Base-by-base conservation (phyloP, 805 yeast genomes). In the Crinitomyces ghanaensis region DNA sequence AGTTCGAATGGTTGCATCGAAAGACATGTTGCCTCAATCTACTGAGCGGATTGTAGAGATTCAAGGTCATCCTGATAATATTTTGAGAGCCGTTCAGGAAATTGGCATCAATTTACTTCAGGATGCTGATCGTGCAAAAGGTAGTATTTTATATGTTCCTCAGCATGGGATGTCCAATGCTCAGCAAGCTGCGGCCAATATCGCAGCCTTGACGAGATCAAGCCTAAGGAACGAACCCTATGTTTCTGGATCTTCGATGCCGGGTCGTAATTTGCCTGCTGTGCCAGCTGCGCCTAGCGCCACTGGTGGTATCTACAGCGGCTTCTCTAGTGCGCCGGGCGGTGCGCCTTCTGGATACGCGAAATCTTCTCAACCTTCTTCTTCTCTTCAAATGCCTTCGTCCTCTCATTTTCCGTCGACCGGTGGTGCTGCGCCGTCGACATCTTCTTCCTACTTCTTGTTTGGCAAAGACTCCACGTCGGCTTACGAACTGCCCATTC, bases 21-120 rank as follows among this genome's bases (percentile, higher is more conserved):
- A 83, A 51, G 84, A 82, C 35, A 77, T 74, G 51, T 67, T 85
- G 38, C 80, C 81, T 6, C 77, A 77, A 44, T 77, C 91, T 5
- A 77, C 82, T 31, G 95, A 85, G 55, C 70, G 95, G 51, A 64
- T 84, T 35, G 84, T 85, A 25, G 95, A 85, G 54, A 63, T 85
- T 38, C 94, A 83, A 57, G 95, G 95, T 33, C 59, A 72, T 5
- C 78, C 81, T 1, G 71, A 66, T 27, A 62, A 74, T 35, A 68
- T 85, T 43, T 66, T 71, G 31, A 64, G 63, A 24, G 68, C 82
- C 2, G 54, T 75, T 26, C 59, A 67, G 48, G 63, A 73, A 30
- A 68, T 81, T 29, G 69, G 77, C n/a, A 65, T 75, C 48, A 80
- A 84, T 52, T 59, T 85, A 21, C 63, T 80, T 35, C 86, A 78